Conservation (phyloP, 169 alveolate genomes). For the Theileria luwenshuni region DNA sequence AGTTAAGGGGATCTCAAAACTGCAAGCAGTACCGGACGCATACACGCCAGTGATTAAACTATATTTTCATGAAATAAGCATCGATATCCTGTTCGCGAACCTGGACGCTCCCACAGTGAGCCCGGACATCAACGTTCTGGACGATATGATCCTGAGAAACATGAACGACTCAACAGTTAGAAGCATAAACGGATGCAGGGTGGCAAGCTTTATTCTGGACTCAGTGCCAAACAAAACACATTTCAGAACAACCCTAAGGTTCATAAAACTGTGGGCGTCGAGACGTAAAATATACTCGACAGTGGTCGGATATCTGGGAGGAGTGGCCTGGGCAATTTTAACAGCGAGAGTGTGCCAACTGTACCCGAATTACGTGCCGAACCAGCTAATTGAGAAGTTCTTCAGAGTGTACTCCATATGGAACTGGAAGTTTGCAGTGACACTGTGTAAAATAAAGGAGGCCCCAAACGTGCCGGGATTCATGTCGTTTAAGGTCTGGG, state of each 20-base stretch:
- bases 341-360: constrained; percentile 96
- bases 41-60: constrained; percentile 96
- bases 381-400: constrained; percentile 90
- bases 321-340: constrained; percentile 98
- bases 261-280: constrained; percentile 97
- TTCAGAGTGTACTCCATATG: constrained; percentile 89
- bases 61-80: constrained; percentile 90
- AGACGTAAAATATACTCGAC: constrained; percentile 96
- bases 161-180: constrained; percentile 89
- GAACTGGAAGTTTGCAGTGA: constrained; percentile 89
- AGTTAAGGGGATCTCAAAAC: constrained; percentile 87
- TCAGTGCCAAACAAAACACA: constrained; percentile 91
- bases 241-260: constrained; percentile 92
- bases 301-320: constrained; percentile 97
- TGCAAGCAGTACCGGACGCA: constrained; percentile 94
- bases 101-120: constrained; percentile 82
- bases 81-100: constrained; percentile 95
- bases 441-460: constrained; percentile 86
- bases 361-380: constrained; percentile 92
- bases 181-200: constrained; percentile 93
- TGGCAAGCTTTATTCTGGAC: constrained; percentile 90
- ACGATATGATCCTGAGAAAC: constrained; percentile 81
- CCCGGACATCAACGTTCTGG: constrained; percentile 80
- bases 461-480: constrained; percentile 83
- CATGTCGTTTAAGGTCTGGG: constrained; percentile 90